These are phyloP conservation scores for Candida xyloterini DNA, from an alignment of 805 yeast species.

Conservation along the genomic window DNA sequence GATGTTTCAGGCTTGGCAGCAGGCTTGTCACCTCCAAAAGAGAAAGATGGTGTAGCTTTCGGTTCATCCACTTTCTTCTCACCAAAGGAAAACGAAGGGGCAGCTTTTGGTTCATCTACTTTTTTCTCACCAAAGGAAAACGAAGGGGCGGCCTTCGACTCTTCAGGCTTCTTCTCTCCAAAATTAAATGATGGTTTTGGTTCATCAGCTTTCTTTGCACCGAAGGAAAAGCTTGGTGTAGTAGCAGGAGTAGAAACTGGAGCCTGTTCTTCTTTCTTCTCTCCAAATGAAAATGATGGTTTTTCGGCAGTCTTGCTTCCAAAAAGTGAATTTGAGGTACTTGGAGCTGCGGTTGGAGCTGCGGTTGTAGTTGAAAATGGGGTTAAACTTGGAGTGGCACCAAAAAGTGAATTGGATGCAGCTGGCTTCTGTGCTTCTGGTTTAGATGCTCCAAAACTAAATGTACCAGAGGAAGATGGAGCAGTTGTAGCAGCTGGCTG, in stretches of 20 bases:
- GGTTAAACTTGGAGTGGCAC: neutral
- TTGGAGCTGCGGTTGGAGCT: neutral
- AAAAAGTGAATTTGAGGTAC: constrained; percentile 10
- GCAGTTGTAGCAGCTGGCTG: neutral
- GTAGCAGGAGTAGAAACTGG: neutral
- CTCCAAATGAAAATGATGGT: constrained; percentile 1
- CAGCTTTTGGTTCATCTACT: constrained; percentile 10
- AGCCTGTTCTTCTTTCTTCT: neutral
- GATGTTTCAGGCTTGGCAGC: constrained; percentile 3
- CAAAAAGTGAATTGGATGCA: neutral
- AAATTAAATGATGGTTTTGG: neutral
- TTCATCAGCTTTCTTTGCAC: neutral
- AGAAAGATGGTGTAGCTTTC: constrained; percentile 7
- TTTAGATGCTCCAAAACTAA: neutral
- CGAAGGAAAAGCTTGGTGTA: neutral
- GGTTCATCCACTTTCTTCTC: constrained; percentile 8
- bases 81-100: constrained; percentile 12
- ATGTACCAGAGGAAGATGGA: neutral
- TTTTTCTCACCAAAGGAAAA: constrained; percentile 14
- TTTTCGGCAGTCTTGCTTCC: constrained; percentile 7
- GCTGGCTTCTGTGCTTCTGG: neutral
- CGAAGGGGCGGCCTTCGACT: neutral
- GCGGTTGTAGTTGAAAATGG: too few species aligned
- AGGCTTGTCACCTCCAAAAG: constrained; percentile 11
- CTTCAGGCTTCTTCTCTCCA: too few species aligned